phyloP scores from a whole-genome alignment of 768 basidiomycete genomes.

The Phaffia australis region DNA sequence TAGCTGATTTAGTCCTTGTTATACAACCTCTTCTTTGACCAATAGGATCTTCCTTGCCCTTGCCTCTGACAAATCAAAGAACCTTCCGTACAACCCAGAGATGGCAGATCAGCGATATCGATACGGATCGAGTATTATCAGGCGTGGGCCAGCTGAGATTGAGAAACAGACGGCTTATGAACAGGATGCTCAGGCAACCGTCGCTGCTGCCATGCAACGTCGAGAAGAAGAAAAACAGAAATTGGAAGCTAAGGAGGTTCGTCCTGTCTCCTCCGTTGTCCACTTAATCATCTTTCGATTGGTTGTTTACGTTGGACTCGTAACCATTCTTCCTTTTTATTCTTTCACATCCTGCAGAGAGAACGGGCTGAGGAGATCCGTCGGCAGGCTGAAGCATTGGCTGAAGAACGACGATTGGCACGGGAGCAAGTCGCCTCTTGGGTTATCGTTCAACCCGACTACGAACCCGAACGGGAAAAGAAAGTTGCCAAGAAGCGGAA shows the following conservation, averaged over 20 bases:
- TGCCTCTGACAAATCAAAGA: constrained; percentile 56
- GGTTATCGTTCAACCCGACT: constrained; percentile 44
- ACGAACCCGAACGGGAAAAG: constrained; percentile 63
- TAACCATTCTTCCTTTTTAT: constrained; percentile 14
- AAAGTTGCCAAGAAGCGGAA: constrained; percentile 54
- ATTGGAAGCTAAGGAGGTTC: constrained; percentile 54
- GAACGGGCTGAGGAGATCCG: constrained; percentile 42
- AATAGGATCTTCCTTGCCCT: constrained; percentile 70
- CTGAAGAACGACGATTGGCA: constrained; percentile 58
- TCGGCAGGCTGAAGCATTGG: constrained; percentile 64
- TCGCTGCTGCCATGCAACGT: constrained; percentile 63
- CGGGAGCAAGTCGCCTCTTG: constrained; percentile 32
- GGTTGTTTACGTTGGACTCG: neutral
- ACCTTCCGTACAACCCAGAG: constrained; percentile 72
- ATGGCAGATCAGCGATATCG: constrained; percentile 79
- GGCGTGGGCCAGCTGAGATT: constrained; percentile 44
- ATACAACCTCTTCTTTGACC: neutral
- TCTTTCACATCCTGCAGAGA: constrained; percentile 25
- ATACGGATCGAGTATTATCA: constrained; percentile 78
- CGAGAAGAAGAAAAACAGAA: constrained; percentile 69
- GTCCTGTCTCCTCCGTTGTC: constrained; percentile 29
- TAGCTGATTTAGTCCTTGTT: neutral
- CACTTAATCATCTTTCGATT: neutral
- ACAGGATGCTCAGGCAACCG: constrained; percentile 38
- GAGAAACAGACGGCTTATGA: constrained; percentile 32